These are phyloP conservation scores for Dendrobium catenatum DNA, from an alignment of 106 monocot species.

Conservation along the genomic window DNA sequence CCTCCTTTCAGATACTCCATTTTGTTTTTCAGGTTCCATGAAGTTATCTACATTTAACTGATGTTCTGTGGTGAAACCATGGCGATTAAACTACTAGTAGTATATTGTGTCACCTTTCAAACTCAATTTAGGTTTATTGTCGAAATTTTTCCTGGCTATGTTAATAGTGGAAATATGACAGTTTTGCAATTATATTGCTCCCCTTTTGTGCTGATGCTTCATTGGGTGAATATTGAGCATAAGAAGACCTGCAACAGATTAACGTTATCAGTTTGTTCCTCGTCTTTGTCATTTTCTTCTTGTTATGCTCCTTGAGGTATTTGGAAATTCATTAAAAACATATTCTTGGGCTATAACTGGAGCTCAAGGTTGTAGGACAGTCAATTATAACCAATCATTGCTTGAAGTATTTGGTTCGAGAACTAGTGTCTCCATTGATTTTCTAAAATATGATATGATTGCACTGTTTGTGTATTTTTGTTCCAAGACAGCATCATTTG, in stretches of 20 bases:
- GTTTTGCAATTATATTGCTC: background rate
- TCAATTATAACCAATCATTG: no score
- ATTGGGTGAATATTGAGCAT: background rate
- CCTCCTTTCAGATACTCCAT: background rate
- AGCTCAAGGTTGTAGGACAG: background rate
- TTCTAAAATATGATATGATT: no score
- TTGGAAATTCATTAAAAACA: background rate
- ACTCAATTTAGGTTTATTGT: background rate
- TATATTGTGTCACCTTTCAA: background rate
- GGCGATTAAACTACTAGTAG: background rate
- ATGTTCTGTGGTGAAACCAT: background rate
- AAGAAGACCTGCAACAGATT: background rate
- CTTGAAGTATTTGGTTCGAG: no score
- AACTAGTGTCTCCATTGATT: no score
- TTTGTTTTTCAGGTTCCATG: background rate
- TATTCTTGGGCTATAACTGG: background rate
- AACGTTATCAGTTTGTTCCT: background rate
- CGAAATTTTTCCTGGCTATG: background rate
- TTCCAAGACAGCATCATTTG: no score
- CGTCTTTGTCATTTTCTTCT: background rate
- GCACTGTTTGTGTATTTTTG: no score
- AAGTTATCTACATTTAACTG: background rate
- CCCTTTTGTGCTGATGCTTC: background rate
- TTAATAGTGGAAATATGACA: background rate
- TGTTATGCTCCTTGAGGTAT: background rate